Evolutionary conservation across 371 early-diverging fungal genomes (phyloP), one percentile per base, ranked within the genome.

Genomic region (Lichtheimia ornata): DNA sequence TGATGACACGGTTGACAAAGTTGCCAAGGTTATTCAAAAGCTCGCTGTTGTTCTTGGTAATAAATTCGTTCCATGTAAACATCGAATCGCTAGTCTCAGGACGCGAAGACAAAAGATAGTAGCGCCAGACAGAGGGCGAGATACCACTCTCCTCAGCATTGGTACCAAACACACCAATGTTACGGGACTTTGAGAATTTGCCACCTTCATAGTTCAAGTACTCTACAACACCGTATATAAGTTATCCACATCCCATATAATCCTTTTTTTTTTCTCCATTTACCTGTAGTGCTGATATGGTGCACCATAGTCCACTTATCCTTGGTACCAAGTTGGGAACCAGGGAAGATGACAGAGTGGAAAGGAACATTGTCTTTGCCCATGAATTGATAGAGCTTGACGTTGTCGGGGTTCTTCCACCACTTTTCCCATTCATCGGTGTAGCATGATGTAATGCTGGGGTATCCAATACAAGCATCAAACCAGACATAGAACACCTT

Each of bases 401-500:
- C 98, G 44, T 98, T 73, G 18, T 94, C 85, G 1, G 97, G 96
- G 74, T 98, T 95, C 87, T 96, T 94, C 98, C 98, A 99, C 98
- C 99, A 98, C 71, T 91, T 84, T 72, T 93, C 89, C 97, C 98
- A 97, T 11, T 96, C 91, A 55, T 74, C 70, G 20, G 97, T 95
- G 73, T 97, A 95, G 62, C 89, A 94, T 59, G 98, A 97, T 5
- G 98, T 97, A 72, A 98, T 97, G 53, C 97, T 96, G 12, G 92
- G 90, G 75, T 98, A 98, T 64, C 99, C 99, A 58, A 99, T 97
- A 52, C 95, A 95, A 15, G 99, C 99, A 77, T 99, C 99, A 69
- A 97, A 99, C 99, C 99, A 99, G 27, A 99, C 99, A 78, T 99
- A 99, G 62, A 99, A 98, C 27, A 99, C 99, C 82, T 99, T 99